These are phyloP conservation scores for Mollisia scopiformis DNA, from an alignment of 2,329 filamentous ascomycete genomes.

Conservation along the genomic window DNA sequence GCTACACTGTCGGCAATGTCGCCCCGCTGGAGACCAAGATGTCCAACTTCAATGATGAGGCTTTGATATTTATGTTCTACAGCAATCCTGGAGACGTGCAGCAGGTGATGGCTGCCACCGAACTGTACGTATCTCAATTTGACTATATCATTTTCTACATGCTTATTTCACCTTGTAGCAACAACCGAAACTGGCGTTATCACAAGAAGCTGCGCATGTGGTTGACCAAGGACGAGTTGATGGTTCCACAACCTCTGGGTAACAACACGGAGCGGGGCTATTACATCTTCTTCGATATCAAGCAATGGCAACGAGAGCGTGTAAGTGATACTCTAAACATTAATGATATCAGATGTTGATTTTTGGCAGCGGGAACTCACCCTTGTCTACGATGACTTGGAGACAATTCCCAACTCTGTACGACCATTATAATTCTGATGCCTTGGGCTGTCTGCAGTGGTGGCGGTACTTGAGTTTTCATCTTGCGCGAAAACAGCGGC, in stretches of 20 bases:
- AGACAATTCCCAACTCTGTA: slow-evolving; percentile 43
- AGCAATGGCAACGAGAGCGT: slow-evolving; percentile 64
- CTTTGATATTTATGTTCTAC: slow-evolving; percentile 72
- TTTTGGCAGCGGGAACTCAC: slow-evolving; percentile 58
- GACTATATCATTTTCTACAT: background rate
- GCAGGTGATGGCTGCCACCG: slow-evolving; percentile 64
- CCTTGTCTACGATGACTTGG: slow-evolving; percentile 63
- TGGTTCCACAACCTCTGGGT: slow-evolving; percentile 63
- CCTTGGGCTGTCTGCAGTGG: background rate
- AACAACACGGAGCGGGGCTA: slow-evolving; percentile 64
- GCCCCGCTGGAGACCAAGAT: slow-evolving; percentile 68
- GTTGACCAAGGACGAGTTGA: slow-evolving; percentile 69
- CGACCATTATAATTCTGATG: slow-evolving; percentile 20
- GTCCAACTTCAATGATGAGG: slow-evolving; percentile 69
- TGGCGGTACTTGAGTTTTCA: background rate
- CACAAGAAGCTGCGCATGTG: slow-evolving; percentile 69
- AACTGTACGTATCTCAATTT: slow-evolving; percentile 53
- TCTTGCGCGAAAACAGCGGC: background rate
- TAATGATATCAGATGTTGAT: background rate
- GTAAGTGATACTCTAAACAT: slow-evolving; percentile 45
- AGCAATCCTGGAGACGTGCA: slow-evolving; percentile 65
- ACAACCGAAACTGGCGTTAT: slow-evolving; percentile 69
- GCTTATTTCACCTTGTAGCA: slow-evolving; percentile 42
- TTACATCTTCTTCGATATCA: slow-evolving; percentile 68
- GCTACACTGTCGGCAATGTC: slow-evolving; percentile 68